Conservation (phyloP, 139 green algal species). For the Coccomyxa sp. region DNA sequence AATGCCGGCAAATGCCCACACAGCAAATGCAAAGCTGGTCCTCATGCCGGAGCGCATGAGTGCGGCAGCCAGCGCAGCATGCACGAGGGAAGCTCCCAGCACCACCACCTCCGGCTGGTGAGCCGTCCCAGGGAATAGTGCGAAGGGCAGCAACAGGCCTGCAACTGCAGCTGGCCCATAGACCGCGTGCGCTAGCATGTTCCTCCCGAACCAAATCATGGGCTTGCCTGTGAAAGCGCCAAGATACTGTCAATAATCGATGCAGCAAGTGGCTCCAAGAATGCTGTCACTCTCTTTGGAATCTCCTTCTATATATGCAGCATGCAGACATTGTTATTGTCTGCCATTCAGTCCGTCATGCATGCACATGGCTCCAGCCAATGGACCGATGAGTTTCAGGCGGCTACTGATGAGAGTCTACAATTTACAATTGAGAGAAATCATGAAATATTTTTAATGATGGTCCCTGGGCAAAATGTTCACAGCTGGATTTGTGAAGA, state of each 20-base stretch:
- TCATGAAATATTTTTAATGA: neutral
- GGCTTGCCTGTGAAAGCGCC: conserved; percentile 22
- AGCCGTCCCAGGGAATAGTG: neutral
- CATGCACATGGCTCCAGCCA: too few species aligned
- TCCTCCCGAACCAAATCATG: conserved; percentile 48
- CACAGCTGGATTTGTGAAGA: conserved; percentile 1
- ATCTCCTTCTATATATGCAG: neutral
- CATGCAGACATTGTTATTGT: neutral
- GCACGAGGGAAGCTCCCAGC: conserved; percentile 19
- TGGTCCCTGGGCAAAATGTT: too few species aligned
- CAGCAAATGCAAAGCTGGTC: conserved; percentile 19
- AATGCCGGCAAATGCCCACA: conserved; percentile 17
- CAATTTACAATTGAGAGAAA: neutral
- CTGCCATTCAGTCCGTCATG: neutral
- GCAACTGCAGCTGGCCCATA: conserved; percentile 35
- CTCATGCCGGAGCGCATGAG: conserved; percentile 21
- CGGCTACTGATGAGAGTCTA: neutral
- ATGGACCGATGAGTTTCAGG: too few species aligned
- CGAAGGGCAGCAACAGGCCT: conserved; percentile 38
- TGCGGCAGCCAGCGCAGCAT: conserved; percentile 10
- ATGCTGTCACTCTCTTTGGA: too few species aligned
- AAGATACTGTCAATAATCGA: neutral
- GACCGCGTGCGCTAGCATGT: conserved; percentile 24
- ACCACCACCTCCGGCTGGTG: neutral
- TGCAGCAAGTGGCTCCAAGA: neutral